These are phyloP conservation scores for Cyberlindnera nakhonratchasimensis DNA, from an alignment of 805 yeast species.

Conservation along the genomic window DNA sequence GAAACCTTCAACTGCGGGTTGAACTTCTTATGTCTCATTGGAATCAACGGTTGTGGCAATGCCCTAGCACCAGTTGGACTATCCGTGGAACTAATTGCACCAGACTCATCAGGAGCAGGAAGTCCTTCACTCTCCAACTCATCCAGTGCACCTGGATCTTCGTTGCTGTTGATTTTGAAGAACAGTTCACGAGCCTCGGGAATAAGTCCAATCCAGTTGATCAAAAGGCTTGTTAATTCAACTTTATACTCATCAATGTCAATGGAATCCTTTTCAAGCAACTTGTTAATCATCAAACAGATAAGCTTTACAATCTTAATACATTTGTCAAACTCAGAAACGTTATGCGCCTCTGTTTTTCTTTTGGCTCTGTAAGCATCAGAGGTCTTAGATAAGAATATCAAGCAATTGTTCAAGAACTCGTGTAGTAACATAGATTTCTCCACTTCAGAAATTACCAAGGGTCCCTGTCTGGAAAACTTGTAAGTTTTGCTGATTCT, in stretches of 20 bases:
- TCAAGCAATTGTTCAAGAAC: conserved; percentile 54
- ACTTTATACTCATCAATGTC: conserved; percentile 50
- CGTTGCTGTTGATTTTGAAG: conserved; percentile 34
- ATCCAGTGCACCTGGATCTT: conserved; percentile 4
- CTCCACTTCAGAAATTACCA: conserved; percentile 56
- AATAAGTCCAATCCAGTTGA: conserved; percentile 60
- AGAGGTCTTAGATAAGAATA: conserved; percentile 37
- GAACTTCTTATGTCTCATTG: conserved; percentile 20
- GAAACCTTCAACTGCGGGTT: conserved; percentile 22
- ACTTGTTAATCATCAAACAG: conserved; percentile 59
- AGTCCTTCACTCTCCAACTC: conserved; percentile 3
- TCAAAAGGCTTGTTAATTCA: conserved; percentile 56
- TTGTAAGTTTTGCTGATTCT: conserved; percentile 24
- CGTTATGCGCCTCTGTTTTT: conserved; percentile 22
- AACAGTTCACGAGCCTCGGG: conserved; percentile 63
- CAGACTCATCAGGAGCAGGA: background rate
- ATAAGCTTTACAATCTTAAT: conserved; percentile 47
- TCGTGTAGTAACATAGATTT: conserved; percentile 67
- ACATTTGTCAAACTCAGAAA: conserved; percentile 27
- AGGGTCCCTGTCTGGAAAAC: conserved; percentile 55
- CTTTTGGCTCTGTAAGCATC: conserved; percentile 18
- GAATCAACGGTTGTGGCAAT: background rate
- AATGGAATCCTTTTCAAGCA: conserved; percentile 44
- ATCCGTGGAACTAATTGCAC: background rate
- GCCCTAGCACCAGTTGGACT: background rate